Percentiles rank a stretch among this genome's conserved stretches.
These are phyloP conservation scores for Cryomyces minteri DNA, from an alignment of 495 filamentous ascomycete species.

Conservation along the genomic window DNA sequence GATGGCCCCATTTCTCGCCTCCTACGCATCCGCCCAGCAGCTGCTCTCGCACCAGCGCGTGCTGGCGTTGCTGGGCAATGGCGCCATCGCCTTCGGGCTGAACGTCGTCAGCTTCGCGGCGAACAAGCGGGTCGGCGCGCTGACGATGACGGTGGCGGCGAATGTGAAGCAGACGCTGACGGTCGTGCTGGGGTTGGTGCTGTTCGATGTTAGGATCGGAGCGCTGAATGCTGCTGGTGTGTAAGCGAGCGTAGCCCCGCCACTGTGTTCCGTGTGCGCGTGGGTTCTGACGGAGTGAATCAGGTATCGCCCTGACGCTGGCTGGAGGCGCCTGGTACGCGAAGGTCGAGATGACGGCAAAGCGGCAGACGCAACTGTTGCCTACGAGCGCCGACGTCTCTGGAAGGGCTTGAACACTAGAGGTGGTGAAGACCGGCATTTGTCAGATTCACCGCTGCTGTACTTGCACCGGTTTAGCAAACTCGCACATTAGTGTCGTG, in stretches of 20 bases:
- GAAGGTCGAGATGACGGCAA: slow-evolving; percentile 19
- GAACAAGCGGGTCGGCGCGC: slow-evolving; percentile 35
- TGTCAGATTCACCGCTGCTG: no score
- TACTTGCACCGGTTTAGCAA: no score
- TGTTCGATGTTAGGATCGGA: slow-evolving; percentile 31
- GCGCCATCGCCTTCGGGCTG: slow-evolving; percentile 30
- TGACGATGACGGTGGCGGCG: slow-evolving; percentile 38
- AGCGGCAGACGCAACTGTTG: not conserved
- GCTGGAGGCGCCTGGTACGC: slow-evolving; percentile 29
- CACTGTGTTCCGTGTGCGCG: no score
- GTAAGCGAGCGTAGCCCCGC: not conserved
- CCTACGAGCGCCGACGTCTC: no score
- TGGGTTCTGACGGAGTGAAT: slow-evolving; percentile 7
- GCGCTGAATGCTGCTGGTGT: slow-evolving; percentile 24
- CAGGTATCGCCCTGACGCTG: slow-evolving; percentile 18
- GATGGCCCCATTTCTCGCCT: slow-evolving; percentile 11
- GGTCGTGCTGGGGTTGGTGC: slow-evolving; percentile 30
- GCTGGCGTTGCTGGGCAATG: slow-evolving; percentile 26
- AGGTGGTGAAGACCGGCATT: no score
- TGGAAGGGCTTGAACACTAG: no score
- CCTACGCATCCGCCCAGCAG: slow-evolving; percentile 4
- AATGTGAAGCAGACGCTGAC: slow-evolving; percentile 42
- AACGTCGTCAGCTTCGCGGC: slow-evolving; percentile 36
- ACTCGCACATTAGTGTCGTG: no score
- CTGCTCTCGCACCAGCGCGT: slow-evolving; percentile 4